Conservation (phyloP, 2,329 filamentous ascomycete genomes). For the Aspergillus ochraceoroseus region DNA sequence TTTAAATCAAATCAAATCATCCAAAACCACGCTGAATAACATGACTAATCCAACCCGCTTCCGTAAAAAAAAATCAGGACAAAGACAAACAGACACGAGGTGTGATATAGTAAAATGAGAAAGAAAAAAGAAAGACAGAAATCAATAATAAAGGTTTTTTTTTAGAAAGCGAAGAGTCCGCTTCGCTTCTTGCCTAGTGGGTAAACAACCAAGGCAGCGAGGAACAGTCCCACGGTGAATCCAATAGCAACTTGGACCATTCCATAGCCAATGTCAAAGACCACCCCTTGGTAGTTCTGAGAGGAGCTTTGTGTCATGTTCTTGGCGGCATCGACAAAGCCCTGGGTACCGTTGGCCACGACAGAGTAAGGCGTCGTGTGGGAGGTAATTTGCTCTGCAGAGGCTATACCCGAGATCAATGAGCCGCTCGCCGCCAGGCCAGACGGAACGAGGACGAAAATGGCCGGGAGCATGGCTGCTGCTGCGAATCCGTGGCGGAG, state of each 20-base stretch:
- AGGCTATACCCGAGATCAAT: constrained; percentile 55
- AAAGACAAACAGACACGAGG: too few relatives aligned
- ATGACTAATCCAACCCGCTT: too few relatives aligned
- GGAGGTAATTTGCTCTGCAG: constrained; percentile 52
- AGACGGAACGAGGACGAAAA: constrained; percentile 66
- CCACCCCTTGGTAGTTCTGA: constrained; percentile 25
- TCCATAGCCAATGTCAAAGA: constrained; percentile 47
- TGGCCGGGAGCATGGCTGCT: constrained; percentile 80
- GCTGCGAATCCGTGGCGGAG: constrained; percentile 72
- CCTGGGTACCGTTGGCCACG: constrained; percentile 41
- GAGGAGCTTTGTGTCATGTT: constrained; percentile 21
- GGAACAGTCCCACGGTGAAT: constrained; percentile 48
- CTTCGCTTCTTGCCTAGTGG: constrained; percentile 48
- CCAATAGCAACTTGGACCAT: constrained; percentile 50
- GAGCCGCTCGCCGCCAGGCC: constrained; percentile 57
- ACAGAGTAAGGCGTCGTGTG: constrained; percentile 36
- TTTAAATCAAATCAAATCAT: too few relatives aligned
- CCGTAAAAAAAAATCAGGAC: too few relatives aligned
- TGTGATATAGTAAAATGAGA: too few relatives aligned
- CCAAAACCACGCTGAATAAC: too few relatives aligned
- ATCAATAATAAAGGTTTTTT: not conserved
- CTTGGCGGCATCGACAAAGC: constrained; percentile 29
- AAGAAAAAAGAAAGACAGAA: constrained; percentile 1
- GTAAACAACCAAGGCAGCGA: constrained; percentile 48
- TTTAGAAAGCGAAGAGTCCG: constrained; percentile 46